These are phyloP conservation scores for Alternaria gansuensis DNA, from an alignment of 2,329 filamentous ascomycete species.

Conservation along the genomic window DNA sequence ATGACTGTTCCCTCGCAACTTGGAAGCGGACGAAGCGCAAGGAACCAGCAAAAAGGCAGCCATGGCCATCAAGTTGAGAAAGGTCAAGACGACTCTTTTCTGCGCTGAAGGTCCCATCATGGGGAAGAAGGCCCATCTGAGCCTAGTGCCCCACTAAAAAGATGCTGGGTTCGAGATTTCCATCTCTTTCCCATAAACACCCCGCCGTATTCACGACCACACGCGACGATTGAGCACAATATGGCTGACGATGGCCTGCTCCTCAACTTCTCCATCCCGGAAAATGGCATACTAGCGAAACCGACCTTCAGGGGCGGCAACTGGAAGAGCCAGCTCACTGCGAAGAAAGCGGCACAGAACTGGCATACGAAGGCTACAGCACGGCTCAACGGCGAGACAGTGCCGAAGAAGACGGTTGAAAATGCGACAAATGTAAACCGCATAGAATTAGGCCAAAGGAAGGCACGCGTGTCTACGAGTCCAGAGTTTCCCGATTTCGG, in stretches of 20 bases:
- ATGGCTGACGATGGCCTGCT: conserved; percentile 98
- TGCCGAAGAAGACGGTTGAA: conserved; percentile 31
- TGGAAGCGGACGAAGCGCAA: conserved; percentile 18
- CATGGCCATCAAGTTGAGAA: conserved; percentile 32
- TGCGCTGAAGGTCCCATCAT: conserved; percentile 38
- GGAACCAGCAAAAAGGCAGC: conserved; percentile 11
- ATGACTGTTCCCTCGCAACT: conserved; percentile 8
- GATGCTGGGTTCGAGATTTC: conserved; percentile 27
- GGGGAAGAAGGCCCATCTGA: conserved; percentile 10
- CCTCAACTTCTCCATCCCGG: conserved; percentile 85
- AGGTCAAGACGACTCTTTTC: conserved; percentile 34
- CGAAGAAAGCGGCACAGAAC: conserved; percentile 72
- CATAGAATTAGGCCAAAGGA: conserved; percentile 41
- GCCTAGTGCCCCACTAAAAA: conserved; percentile 34
- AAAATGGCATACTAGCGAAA: conserved; percentile 70
- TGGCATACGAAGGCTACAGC: conserved; percentile 58
- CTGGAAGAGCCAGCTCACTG: conserved; percentile 88
- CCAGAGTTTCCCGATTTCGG: conserved; percentile 25
- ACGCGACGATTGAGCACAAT: conserved; percentile 20
- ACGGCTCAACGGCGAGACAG: conserved; percentile 41
- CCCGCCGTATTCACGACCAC: conserved; percentile 10
- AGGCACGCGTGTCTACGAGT: conserved; percentile 26
- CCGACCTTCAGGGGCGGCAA: conserved; percentile 83
- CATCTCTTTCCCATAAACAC: conserved; percentile 13
- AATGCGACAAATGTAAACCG: conserved; percentile 44